A percentile compares a stretch with the other conserved stretches of the same genome.
These are phyloP conservation scores for Agrocybe praecox DNA, from an alignment of 768 basidiomycete genomes.

Conservation along the genomic window DNA sequence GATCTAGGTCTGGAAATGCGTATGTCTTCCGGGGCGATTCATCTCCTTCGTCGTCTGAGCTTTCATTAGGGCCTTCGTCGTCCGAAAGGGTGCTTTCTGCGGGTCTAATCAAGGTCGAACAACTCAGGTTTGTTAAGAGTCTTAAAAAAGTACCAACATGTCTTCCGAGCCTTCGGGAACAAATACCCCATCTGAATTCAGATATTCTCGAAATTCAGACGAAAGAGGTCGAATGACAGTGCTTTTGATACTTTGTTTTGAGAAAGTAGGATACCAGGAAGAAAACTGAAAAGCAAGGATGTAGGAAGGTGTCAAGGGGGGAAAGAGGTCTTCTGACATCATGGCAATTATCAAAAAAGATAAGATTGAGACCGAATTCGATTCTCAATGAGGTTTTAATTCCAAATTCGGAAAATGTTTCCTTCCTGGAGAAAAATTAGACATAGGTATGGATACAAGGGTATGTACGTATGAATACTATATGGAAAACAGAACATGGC, in stretches of 20 bases:
- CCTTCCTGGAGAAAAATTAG: background rate
- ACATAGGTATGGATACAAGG: background rate
- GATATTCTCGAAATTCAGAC: constrained; percentile 65
- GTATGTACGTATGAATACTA: background rate
- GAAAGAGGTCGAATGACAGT: constrained; percentile 73
- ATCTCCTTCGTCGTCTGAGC: constrained; percentile 40
- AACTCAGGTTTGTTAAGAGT: background rate
- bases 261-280: constrained; percentile 79
- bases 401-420: background rate
- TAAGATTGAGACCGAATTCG: constrained; percentile 1
- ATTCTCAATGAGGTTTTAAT: background rate
- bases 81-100: constrained; percentile 62
- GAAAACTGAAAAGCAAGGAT: constrained; percentile 82
- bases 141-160: constrained; percentile 46
- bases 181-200: constrained; percentile 84
- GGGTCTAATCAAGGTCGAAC: constrained; percentile 36
- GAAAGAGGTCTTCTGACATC: constrained; percentile 44
- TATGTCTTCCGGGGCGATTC: constrained; percentile 39
- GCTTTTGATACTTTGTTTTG: constrained; percentile 65
- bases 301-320: constrained; percentile 48
- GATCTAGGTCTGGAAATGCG: constrained; percentile 84
- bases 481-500: background rate
- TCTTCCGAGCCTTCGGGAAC: constrained; percentile 84
- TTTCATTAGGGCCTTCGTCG: constrained; percentile 41
- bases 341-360: background rate